Evolutionary conservation across 768 basidiomycete species (phyloP), one percentile per base, ranked within the genome.

Genomic region (Clitopilus hobsonii): DNA sequence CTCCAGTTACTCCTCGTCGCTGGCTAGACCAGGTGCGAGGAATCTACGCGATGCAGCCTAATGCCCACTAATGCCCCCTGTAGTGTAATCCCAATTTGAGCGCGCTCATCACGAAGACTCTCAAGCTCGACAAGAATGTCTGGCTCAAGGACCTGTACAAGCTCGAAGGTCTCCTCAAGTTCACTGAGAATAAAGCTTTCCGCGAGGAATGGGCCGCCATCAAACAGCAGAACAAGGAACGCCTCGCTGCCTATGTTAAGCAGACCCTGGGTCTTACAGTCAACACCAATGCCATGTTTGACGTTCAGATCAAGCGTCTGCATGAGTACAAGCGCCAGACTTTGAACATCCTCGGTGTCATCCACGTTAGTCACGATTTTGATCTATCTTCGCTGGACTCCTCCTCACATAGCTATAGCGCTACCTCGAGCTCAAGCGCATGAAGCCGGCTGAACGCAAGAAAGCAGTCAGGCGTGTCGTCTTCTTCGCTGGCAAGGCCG

Each of bases 401-500:
- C 50, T 29, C 11, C 41, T 27, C 16, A 20, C 28, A 10, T 54
- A 22, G 58, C 4, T 59, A 45, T 67, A 94, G 86, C 82, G 92
- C 49, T 97, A 96, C 72, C 74, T 94, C 50, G 72, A 71, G 8
- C 69, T 97, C 70, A 98, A 98, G 75, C 77, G 69, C 27, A 84
- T 96, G 85, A 76, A 78, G 1, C 81, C 89, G 0, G 86, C 71
- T 25, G 85, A 97, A 67, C 82, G 89, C 64, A 88, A 89, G 76
- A 90, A 89, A 67, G 81, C 88, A 60, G 85, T 82, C 61, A 89
- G 85, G n/a, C 82, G 85, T 52, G 94, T 93, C 18, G 88, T 93
- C n/a, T 90, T 99, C 78, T 98, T 99, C 60, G 96, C 93, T 27
- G 96, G 97, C 59, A 98, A 98, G 69, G 94, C 96, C 52, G 96